Evolutionary conservation across 768 basidiomycete species (phyloP).

Genomic region (Psilocybe cubensis): DNA sequence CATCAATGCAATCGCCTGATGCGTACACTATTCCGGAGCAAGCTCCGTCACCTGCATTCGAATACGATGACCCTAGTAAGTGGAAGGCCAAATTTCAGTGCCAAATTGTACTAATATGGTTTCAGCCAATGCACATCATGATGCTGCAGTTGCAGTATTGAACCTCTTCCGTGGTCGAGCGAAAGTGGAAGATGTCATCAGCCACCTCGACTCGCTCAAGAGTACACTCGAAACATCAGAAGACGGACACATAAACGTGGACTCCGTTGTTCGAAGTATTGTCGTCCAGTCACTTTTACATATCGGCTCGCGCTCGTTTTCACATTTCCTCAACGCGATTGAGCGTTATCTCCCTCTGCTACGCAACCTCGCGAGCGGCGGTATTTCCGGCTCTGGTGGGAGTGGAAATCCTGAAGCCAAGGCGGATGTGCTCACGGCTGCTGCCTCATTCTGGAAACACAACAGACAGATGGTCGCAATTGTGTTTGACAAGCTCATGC

Average conservation of each 20-base stretch:
- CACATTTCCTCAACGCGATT: conserved; percentile 96
- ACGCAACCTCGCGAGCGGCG: conserved; percentile 61
- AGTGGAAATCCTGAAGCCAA: conserved; percentile 59
- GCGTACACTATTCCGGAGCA: conserved; percentile 66
- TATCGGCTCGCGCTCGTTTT: conserved; percentile 95
- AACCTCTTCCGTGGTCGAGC: conserved; percentile 82
- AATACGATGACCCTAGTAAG: conserved; percentile 82
- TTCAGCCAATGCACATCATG: conserved; percentile 77
- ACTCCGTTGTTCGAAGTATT: conserved; percentile 73
- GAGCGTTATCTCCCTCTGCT: conserved; percentile 89
- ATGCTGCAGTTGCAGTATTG: conserved; percentile 78
- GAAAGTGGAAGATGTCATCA: conserved; percentile 79
- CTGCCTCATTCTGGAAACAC: conserved; percentile 80
- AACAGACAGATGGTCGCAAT: conserved; percentile 89
- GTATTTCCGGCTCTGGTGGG: conserved; percentile 36
- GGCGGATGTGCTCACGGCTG: conserved; percentile 70
- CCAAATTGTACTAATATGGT: neutral
- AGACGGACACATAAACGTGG: conserved; percentile 62
- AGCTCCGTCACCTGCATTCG: conserved; percentile 79
- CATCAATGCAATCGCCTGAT: conserved; percentile 72
- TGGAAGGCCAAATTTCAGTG: conserved; percentile 3
- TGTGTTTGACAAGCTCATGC: conserved; percentile 97
- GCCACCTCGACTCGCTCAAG: conserved; percentile 72
- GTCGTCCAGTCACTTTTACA: conserved; percentile 86
- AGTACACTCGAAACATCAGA: conserved; percentile 63